Evolutionary conservation across 164 flowering plant genomes (phyloP).

Genomic region (Liriodendron chinense): DNA sequence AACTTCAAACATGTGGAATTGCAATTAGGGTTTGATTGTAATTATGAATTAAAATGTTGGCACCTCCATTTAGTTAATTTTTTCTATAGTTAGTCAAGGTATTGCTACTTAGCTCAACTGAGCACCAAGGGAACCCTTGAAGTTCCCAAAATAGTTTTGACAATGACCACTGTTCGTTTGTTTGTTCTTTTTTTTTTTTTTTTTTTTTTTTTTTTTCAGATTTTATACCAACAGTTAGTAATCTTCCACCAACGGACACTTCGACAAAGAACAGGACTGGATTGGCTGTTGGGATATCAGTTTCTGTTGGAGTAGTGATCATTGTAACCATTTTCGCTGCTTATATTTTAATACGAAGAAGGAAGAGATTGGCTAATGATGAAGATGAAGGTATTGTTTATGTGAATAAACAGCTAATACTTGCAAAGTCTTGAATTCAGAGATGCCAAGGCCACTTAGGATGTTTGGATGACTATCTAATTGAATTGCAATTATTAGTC

Average conservation of each 20-base stretch:
- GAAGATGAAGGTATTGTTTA: background rate
- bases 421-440: too few species aligned
- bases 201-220: background rate
- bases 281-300: background rate
- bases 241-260: background rate
- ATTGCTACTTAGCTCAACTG: too few species aligned
- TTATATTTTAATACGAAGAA: background rate
- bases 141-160: too few species aligned
- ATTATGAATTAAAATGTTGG: too few species aligned
- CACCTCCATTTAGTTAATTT: too few species aligned
- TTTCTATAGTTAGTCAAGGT: too few species aligned
- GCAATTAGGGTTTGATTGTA: background rate
- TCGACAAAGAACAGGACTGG: background rate
- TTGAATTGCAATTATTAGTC: too few species aligned
- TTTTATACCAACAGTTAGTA: background rate
- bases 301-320: slow-evolving; percentile 14
- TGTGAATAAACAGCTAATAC: too few species aligned
- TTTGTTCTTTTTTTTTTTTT: too few species aligned
- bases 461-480: too few species aligned
- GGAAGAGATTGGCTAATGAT: background rate
- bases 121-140: too few species aligned
- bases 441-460: background rate
- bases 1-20: slow-evolving; percentile 27
- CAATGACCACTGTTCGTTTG: too few species aligned
- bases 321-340: background rate